phyloP scores from a whole-genome alignment of 805 yeast genomes.

The Teunomyces gatunensis region DNA sequence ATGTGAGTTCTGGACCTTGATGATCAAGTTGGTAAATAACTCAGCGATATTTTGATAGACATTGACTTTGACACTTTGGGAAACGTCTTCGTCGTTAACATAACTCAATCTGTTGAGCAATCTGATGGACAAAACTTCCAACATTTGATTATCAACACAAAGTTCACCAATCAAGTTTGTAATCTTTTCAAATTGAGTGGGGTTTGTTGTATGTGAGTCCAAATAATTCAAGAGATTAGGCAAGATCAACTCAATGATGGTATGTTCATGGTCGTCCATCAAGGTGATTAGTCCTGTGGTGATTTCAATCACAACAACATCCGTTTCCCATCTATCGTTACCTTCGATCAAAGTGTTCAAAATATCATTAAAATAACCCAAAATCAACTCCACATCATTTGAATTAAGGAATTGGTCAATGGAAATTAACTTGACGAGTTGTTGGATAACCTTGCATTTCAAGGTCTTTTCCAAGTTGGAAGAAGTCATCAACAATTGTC shows the following conservation, averaged over 20 bases:
- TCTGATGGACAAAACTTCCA: slow-evolving; percentile 45
- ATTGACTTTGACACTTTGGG: slow-evolving; percentile 3
- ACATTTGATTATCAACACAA: slow-evolving; percentile 40
- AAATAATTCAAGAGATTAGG: slow-evolving; percentile 29
- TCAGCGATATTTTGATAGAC: slow-evolving; percentile 11
- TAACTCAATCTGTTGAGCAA: slow-evolving; percentile 38
- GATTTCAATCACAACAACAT: slow-evolving; percentile 51
- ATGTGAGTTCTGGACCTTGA: slow-evolving; percentile 24
- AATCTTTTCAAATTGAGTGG: slow-evolving; percentile 13
- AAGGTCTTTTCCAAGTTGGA: slow-evolving; percentile 69
- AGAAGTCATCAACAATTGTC: slow-evolving; percentile 66
- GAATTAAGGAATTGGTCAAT: slow-evolving; percentile 47
- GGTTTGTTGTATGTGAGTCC: slow-evolving; percentile 35
- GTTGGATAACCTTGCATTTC: slow-evolving; percentile 62
- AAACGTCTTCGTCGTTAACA: slow-evolving; percentile 7
- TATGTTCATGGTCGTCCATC: slow-evolving; percentile 49
- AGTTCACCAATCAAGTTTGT: slow-evolving; percentile 24
- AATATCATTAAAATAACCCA: slow-evolving; percentile 64
- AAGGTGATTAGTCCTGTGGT: slow-evolving; percentile 53
- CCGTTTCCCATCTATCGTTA: slow-evolving; percentile 34
- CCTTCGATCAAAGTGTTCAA: slow-evolving; percentile 41
- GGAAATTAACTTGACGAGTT: slow-evolving; percentile 55
- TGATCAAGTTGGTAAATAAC: slow-evolving; percentile 18
- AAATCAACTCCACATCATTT: slow-evolving; percentile 60
- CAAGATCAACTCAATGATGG: slow-evolving; percentile 32